These are phyloP conservation scores for Crithidia bombi DNA, from an alignment of 208 protist genomes.

Conservation along the genomic window DNA sequence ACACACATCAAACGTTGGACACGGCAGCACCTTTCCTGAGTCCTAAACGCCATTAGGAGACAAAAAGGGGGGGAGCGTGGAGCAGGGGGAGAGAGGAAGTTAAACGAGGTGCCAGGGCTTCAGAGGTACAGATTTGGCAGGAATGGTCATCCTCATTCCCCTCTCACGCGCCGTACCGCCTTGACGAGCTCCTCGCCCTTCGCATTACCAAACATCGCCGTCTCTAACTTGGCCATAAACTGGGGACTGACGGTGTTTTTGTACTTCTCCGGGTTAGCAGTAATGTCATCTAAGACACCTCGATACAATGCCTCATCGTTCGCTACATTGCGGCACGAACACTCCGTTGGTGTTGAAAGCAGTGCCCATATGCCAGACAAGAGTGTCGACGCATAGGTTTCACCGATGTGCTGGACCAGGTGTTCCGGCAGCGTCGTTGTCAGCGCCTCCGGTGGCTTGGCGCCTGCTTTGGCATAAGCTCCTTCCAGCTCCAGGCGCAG, in stretches of 20 bases:
- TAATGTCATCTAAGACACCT: conserved; percentile 37
- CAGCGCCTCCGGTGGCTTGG: conserved; percentile 44
- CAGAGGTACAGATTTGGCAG: too few relatives aligned
- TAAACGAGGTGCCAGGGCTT: too few relatives aligned
- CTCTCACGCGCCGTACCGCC: conserved; percentile 8
- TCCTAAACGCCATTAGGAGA: too few relatives aligned
- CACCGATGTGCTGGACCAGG: conserved; percentile 40
- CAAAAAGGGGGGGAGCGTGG: too few relatives aligned
- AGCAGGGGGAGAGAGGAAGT: too few relatives aligned
- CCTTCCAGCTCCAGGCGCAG: conserved; percentile 59
- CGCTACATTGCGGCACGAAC: conserved; percentile 42
- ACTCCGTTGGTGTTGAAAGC: conserved; percentile 31
- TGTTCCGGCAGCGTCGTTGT: conserved; percentile 42
- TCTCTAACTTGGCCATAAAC: conserved; percentile 23
- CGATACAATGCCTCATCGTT: conserved; percentile 51
- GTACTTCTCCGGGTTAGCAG: conserved; percentile 37
- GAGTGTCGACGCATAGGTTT: conserved; percentile 35
- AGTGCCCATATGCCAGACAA: conserved; percentile 40
- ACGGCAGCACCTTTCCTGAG: too few relatives aligned
- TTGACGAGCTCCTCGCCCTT: conserved; percentile 44
- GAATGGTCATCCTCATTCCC: neutral
- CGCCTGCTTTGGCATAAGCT: conserved; percentile 40
- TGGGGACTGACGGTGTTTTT: conserved; percentile 25
- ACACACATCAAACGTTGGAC: too few relatives aligned
- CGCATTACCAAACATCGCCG: conserved; percentile 21